phyloP scores from a whole-genome alignment of 352 stramenopile species.

The Phytophthora foliorum region DNA sequence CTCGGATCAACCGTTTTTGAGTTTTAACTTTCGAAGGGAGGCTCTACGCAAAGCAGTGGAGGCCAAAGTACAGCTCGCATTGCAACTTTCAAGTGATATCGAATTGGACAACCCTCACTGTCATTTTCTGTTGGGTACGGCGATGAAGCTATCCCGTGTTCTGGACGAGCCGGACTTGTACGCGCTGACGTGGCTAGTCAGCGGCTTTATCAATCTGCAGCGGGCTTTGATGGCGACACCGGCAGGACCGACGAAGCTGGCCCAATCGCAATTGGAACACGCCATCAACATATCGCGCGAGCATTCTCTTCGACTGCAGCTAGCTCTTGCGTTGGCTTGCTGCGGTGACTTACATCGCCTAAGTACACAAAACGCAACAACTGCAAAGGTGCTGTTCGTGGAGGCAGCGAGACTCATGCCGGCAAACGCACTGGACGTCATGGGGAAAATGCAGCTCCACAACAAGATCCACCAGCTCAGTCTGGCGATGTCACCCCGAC shows the following conservation, averaged over 20 bases:
- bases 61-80: slow-evolving; percentile 48
- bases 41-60: slow-evolving; percentile 49
- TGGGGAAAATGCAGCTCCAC: slow-evolving; percentile 57
- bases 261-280: slow-evolving; percentile 43
- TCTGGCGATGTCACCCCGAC: slow-evolving; percentile 6
- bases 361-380: slow-evolving; percentile 11
- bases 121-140: slow-evolving; percentile 45
- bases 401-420: slow-evolving; percentile 50
- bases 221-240: slow-evolving; percentile 16
- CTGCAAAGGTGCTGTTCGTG: slow-evolving; percentile 31
- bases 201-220: slow-evolving; percentile 55
- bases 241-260: slow-evolving; percentile 23
- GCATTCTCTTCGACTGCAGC: slow-evolving; percentile 44
- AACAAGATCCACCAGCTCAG: slow-evolving; percentile 47
- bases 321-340: slow-evolving; percentile 51
- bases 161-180: slow-evolving; percentile 59
- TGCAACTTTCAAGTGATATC: slow-evolving; percentile 51
- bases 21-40: slow-evolving; percentile 46
- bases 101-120: slow-evolving; percentile 38
- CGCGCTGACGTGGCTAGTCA: slow-evolving; percentile 56
- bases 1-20: slow-evolving; percentile 20
- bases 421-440: slow-evolving; percentile 35
- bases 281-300: slow-evolving; percentile 43
- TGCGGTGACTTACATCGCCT: slow-evolving; percentile 42
- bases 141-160: slow-evolving; percentile 46